phyloP scores from a whole-genome alignment of 805 yeast genomes.

The Wickerhamomyces mucosus region DNA sequence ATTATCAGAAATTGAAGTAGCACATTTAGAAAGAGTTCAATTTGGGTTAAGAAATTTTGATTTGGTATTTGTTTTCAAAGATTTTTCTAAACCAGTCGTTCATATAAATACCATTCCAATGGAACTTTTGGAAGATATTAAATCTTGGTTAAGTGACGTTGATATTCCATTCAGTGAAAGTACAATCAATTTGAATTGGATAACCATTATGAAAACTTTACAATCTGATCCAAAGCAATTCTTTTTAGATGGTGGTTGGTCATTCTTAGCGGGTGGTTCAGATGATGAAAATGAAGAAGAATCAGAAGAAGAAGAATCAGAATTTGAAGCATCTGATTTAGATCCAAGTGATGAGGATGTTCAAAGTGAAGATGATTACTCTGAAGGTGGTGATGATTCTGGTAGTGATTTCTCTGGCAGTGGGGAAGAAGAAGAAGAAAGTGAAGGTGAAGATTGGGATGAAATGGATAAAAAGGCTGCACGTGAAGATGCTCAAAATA shows the following conservation, averaged over 20 bases:
- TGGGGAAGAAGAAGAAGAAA: conserved; percentile 29
- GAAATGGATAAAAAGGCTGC: conserved; percentile 21
- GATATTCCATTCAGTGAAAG: conserved; percentile 94
- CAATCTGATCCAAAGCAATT: conserved; percentile 90
- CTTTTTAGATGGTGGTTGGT: conserved; percentile 95
- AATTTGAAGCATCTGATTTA: conserved; percentile 34
- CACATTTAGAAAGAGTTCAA: conserved; percentile 93
- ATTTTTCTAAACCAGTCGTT: conserved; percentile 76
- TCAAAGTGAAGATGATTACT: conserved; percentile 26
- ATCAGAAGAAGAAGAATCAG: conserved; percentile 60
- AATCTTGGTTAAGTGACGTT: conserved; percentile 96
- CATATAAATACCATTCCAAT: conserved; percentile 94
- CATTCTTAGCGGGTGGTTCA: conserved; percentile 81
- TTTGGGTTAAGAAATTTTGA: conserved; percentile 96
- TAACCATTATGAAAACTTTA: conserved; percentile 88
- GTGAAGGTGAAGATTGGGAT: conserved; percentile 28
- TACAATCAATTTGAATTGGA: conserved; percentile 93
- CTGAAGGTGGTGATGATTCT: conserved; percentile 24
- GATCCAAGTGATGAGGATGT: conserved; percentile 34
- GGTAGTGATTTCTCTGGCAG: conserved; percentile 27
- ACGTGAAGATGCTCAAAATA: conserved; percentile 29
- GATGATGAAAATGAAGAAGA: conserved; percentile 49
- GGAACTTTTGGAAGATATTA: conserved; percentile 83
- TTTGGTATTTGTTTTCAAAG: conserved; percentile 92
- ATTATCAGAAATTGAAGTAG: conserved; percentile 84